Base-by-base conservation (phyloP, 768 basidiomycete species). In the Fistulinella prunicolor region DNA sequence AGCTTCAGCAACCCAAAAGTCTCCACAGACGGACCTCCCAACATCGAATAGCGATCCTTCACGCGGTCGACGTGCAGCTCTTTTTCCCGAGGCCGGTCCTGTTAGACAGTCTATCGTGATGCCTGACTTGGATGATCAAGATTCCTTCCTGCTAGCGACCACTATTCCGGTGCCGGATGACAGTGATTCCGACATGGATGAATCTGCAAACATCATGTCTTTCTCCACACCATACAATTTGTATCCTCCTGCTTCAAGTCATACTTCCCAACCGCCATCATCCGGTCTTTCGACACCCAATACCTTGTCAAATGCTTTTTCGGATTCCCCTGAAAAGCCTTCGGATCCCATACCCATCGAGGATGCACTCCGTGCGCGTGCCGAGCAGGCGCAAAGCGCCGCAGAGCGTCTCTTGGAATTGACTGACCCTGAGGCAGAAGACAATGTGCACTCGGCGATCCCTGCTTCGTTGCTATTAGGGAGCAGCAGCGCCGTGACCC, bases 361-460 rank as follows among this genome's bases (percentile, higher is more conserved):
- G 60, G 94, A 95, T 61, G 91, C 85, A 24, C 66, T 95, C 56
- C 79, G 85, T 37, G 89, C 89, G 3, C 81, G 89, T 44, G 94
- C 94, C 2, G 89, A 89, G 57, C 94, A 96, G 63, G 94, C 94
- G 0, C 90, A 94, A 63, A 93, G 90, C 61, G 89, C 93, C 8
- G 94, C 94, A 1, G 86, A 91, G 63, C 79, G 90, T 41, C 69
- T 97, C 22, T 64, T 95, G 32, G 94, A 96, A 64, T 76, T 95
- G 14, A 86, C 89, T 12, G 89, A 92, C 52, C 80, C 85, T 13
- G 89, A 90, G 39, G 85, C 82, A 12, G 82, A 82, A 42, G 71
- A 65, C 45, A 61, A 68, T 46, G 74, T 70, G 37, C 73, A 79
- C 50, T 78, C 80, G 19, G 69, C 75, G 9, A 73, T 85, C 12